Evolutionary conservation across 192 early-diverging fungal species (phyloP).

Genomic region (Coemansia sp.): DNA sequence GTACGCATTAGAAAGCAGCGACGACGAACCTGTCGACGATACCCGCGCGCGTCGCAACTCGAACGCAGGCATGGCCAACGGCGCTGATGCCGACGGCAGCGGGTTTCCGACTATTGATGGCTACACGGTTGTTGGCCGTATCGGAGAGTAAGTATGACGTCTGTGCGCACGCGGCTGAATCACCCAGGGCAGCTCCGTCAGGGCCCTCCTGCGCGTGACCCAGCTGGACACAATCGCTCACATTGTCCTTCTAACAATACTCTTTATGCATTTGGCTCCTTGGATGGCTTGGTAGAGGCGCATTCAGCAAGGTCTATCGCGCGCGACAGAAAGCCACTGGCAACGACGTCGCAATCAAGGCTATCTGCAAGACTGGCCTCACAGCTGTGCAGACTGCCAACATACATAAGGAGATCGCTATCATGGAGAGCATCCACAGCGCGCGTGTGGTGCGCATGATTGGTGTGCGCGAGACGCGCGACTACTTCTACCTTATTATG

Average conservation of each 20-base stretch:
- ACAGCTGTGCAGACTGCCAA: conserved; percentile 73
- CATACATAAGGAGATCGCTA: conserved; percentile 84
- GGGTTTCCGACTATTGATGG: conserved; percentile 50
- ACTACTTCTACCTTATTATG: conserved; percentile 75
- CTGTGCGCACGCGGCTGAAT: conserved; percentile 2
- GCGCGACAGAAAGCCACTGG: conserved; percentile 57
- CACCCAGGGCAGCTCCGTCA: too few species aligned
- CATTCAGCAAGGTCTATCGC: conserved; percentile 83
- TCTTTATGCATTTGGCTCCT: too few species aligned
- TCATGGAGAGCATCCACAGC: conserved; percentile 79
- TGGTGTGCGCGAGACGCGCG: conserved; percentile 72
- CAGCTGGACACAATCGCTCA: too few species aligned
- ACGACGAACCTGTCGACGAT: conserved; percentile 19
- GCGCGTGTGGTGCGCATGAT: conserved; percentile 73
- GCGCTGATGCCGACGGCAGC: conserved; percentile 26
- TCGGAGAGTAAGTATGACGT: conserved; percentile 40
- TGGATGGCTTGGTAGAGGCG: conserved; percentile 59
- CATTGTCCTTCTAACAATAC: too few species aligned
- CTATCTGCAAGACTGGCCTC: conserved; percentile 73
- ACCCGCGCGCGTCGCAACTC: conserved; percentile 34
- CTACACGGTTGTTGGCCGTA: conserved; percentile 39
- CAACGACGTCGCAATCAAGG: conserved; percentile 79
- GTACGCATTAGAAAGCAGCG: conserved; percentile 31
- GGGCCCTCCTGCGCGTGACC: too few species aligned
- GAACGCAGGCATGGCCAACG: conserved; percentile 29